Evolutionary conservation across 2,329 filamentous ascomycete species (phyloP).

Genomic region (Aspergillus piperis): DNA sequence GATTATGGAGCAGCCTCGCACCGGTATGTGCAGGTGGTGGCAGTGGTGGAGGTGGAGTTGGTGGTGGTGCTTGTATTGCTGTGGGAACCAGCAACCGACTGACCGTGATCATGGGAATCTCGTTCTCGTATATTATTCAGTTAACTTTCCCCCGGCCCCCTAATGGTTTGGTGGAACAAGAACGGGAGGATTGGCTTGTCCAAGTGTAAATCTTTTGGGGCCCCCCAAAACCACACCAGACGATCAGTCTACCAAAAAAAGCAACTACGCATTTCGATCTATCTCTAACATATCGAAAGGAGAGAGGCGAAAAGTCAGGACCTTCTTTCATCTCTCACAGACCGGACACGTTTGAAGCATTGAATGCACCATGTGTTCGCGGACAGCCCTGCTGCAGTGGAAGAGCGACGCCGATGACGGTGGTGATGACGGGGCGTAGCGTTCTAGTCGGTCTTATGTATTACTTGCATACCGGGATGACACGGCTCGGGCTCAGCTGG

Average conservation of each 20-base stretch:
- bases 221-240: not conserved
- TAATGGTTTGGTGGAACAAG: not conserved
- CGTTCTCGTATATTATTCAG: slow-evolving; percentile 5
- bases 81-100: not conserved
- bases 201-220: too few species aligned
- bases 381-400: not conserved
- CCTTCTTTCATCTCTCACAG: not conserved
- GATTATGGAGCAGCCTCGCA: not conserved
- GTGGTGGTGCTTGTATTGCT: not conserved
- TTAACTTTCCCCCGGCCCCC: not conserved
- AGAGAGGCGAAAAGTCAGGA: too few species aligned
- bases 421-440: slow-evolving; percentile 13
- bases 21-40: not conserved
- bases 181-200: not conserved
- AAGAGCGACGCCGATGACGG: slow-evolving; percentile 4
- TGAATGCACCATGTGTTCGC: not conserved
- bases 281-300: not conserved
- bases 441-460: slow-evolving; percentile 15
- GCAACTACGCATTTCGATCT: not conserved
- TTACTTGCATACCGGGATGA: slow-evolving; percentile 26
- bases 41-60: too few species aligned
- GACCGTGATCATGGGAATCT: slow-evolving; percentile 2
- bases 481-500: slow-evolving; percentile 26
- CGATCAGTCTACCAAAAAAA: too few species aligned
- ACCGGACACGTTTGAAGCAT: not conserved